Conservation (phyloP, 208 protist genomes). For the Blastocrithidia nonstop region DNA sequence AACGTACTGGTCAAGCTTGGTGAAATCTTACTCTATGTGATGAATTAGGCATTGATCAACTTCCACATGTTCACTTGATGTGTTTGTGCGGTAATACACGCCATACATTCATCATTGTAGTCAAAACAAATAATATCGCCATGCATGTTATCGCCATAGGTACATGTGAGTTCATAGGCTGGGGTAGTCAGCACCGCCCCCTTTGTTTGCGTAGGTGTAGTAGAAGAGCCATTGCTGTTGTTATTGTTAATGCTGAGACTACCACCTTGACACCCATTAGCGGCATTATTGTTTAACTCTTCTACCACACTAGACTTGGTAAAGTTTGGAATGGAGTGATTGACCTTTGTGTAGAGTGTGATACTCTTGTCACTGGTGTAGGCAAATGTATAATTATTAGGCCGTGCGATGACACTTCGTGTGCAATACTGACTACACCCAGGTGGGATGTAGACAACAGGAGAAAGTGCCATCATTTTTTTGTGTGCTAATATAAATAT, state of each 20-base stretch:
- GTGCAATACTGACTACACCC: constrained; percentile 49
- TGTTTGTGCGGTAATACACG: constrained; percentile 25
- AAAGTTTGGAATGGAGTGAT: constrained; percentile 8
- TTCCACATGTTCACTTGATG: constrained; percentile 35
- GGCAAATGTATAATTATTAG: constrained; percentile 44
- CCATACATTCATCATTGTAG: constrained; percentile 74
- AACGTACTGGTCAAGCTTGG: constrained; percentile 17
- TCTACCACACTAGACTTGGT: no score
- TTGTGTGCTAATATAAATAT: background rate
- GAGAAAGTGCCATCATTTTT: constrained; percentile 43
- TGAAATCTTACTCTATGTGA: constrained; percentile 27
- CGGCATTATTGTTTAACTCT: no score
- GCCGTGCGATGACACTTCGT: constrained; percentile 27
- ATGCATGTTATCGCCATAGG: constrained; percentile 34
- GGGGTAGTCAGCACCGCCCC: constrained; percentile 7
- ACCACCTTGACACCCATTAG: no score
- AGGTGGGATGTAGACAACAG: constrained; percentile 37
- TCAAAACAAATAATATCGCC: constrained; percentile 43
- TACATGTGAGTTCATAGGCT: constrained; percentile 28
- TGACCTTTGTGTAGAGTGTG: constrained; percentile 27
- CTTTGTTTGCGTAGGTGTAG: background rate
- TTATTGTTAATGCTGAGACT: constrained; percentile 6
- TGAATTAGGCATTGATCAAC: constrained; percentile 25
- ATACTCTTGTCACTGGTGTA: constrained; percentile 33
- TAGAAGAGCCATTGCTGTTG: constrained; percentile 4